Evolutionary conservation across 2,329 filamentous ascomycete species (phyloP).

Genomic region (Pestalotiopsis sp.): DNA sequence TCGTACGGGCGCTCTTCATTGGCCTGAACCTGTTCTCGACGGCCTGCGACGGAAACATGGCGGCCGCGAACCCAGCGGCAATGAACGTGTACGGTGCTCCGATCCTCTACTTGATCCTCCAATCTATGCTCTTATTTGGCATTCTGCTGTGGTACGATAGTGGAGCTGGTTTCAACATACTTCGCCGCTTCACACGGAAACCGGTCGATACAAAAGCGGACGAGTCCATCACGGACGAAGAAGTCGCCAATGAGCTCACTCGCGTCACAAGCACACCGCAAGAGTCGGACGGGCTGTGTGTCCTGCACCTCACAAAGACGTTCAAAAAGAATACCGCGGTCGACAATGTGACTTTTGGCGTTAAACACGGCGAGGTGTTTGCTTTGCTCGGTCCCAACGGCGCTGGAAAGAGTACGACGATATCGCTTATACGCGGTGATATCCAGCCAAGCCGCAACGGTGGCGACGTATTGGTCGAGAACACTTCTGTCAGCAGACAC

Average conservation of each 20-base stretch:
- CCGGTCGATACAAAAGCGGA: conserved; percentile 30
- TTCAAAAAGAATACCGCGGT: conserved; percentile 80
- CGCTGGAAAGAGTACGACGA: conserved; percentile 88
- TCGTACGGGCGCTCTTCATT: conserved; percentile 75
- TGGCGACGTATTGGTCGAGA: conserved; percentile 83
- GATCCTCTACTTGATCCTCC: conserved; percentile 79
- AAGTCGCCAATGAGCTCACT: conserved; percentile 66
- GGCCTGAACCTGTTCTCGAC: conserved; percentile 83
- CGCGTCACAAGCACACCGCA: conserved; percentile 58
- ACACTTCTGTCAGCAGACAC: conserved; percentile 72
- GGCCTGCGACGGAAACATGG: conserved; percentile 66
- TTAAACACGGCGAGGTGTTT: conserved; percentile 81
- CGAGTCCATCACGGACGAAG: conserved; percentile 49
- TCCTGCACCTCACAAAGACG: conserved; percentile 77
- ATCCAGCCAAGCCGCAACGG: conserved; percentile 69
- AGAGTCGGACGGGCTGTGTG: conserved; percentile 69
- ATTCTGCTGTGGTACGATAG: conserved; percentile 81
- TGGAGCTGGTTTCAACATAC: conserved; percentile 61
- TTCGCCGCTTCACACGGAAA: conserved; percentile 37
- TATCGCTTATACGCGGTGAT: conserved; percentile 88
- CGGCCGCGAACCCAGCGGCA: conserved; percentile 69
- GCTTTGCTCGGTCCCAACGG: conserved; percentile 89
- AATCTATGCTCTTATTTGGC: conserved; percentile 71
- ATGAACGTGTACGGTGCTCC: conserved; percentile 80
- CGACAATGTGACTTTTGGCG: conserved; percentile 85